Conservation (phyloP, 164 flowering plant species). For the Stephania cephalantha region DNA sequence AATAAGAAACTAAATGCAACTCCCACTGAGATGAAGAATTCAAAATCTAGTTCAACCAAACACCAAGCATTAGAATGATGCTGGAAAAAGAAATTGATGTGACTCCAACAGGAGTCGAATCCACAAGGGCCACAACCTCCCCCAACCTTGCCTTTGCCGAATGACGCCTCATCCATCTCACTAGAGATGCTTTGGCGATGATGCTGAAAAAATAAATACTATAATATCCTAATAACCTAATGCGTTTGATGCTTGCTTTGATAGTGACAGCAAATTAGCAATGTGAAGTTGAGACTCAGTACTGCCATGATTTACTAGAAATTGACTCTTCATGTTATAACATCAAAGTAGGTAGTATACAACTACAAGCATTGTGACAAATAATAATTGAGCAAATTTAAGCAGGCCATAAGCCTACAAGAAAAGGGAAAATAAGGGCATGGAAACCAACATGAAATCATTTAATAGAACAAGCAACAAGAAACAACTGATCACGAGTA, state of each 20-base stretch:
- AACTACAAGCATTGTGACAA: neutral
- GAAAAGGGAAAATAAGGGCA: neutral
- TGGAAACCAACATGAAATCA: neutral
- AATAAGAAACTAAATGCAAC: neutral
- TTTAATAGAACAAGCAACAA: neutral
- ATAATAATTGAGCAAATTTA: neutral
- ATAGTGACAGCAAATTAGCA: neutral
- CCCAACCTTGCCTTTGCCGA: too few relatives aligned
- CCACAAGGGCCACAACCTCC: too few relatives aligned
- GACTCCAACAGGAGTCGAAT: too few relatives aligned
- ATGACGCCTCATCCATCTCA: too few relatives aligned
- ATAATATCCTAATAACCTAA: neutral
- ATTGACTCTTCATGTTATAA: neutral
- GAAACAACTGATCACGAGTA: neutral
- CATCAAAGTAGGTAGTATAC: neutral
- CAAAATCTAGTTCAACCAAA: too few relatives aligned
- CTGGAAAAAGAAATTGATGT: too few relatives aligned
- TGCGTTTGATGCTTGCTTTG: neutral
- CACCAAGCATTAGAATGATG: too few relatives aligned
- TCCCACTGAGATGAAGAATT: neutral
- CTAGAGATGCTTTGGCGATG: too few relatives aligned
- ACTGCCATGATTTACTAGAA: neutral
- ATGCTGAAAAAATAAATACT: too few relatives aligned
- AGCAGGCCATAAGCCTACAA: neutral
- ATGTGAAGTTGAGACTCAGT: neutral